Evolutionary conservation across 192 early-diverging fungal species (phyloP), one percentile per base, ranked within the genome.

Genomic region (Umbelopsis ramanniana): DNA sequence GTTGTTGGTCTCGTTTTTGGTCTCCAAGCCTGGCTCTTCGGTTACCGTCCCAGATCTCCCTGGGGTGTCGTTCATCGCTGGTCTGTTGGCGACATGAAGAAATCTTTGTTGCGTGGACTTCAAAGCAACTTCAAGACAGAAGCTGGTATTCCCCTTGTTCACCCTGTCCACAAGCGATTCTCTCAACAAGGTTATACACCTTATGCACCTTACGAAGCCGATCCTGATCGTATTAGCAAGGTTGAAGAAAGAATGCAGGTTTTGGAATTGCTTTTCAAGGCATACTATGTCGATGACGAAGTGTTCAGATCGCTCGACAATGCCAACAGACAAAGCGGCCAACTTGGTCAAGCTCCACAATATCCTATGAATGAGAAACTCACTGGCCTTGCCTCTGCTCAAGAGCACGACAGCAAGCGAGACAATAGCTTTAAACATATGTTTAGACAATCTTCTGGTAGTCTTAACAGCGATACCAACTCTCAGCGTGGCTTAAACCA

Each of bases 281-380:
- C 76, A 33, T 78, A 78, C 40, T 78, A 78, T 71, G 72, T 78
- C 14, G 76, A 78, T 60, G 76, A 78, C 46, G 76, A 78, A 71
- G 71, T 78, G 9, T 78, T 78, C 48, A 68, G 76, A 55, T 72
- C 71, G 7, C 67, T 78, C 24, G 76, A 78, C 52, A 73, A 70
- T 66, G 76, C 76, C 40, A 78, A 67, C 43, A 72, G 69, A n/a
- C 29, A 63, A 37, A 37, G 2, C 7, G 19, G 15, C 12, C 35
- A 29, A n/a, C 57, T 7, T 3, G 57, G 57, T 37, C 57, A 63
- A 63, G 57, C 26, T 17, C 57, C 57, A 63, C 26, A 35, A 37
- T 63, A 63, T 37, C 0, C 11, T 63, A 63, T 26, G 24, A 63
- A 63, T 19, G 57, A 63, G 14, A 63, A 63, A 26, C 57, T 63